Percentiles rank a stretch among this genome's conserved stretches.
These are phyloP conservation scores for Aspergillus egyptiacus DNA, from an alignment of 495 filamentous ascomycete genomes.

Conservation along the genomic window DNA sequence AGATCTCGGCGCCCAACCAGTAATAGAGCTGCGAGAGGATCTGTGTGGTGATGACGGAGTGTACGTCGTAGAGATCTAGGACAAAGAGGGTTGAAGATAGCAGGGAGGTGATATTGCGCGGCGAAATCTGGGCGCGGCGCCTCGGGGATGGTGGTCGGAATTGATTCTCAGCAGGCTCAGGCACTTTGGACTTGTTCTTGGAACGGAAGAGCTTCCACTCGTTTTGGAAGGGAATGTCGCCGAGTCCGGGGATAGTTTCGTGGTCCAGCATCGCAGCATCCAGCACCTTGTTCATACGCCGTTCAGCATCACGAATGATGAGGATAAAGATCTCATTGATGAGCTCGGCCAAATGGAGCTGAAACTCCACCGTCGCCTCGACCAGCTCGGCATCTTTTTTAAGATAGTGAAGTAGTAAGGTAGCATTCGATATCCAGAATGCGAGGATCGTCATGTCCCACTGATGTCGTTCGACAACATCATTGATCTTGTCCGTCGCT, in stretches of 20 bases:
- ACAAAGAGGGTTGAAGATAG: slow-evolving; percentile 96
- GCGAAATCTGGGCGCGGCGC: slow-evolving; percentile 81
- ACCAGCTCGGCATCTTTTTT: slow-evolving; percentile 87
- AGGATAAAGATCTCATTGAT: slow-evolving; percentile 98
- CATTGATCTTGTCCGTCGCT: slow-evolving; percentile 94
- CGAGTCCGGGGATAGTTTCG: slow-evolving; percentile 95
- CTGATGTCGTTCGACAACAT: slow-evolving; percentile 86
- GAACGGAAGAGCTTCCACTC: slow-evolving; percentile 96
- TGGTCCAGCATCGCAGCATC: slow-evolving; percentile 93
- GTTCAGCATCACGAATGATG: slow-evolving; percentile 97
- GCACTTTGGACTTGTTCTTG: slow-evolving; percentile 77
- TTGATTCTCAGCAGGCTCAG: slow-evolving; percentile 81
- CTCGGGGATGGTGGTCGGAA: slow-evolving; percentile 94
- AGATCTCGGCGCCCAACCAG: slow-evolving; percentile 94
- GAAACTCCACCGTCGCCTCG: slow-evolving; percentile 79
- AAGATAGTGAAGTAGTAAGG: slow-evolving; percentile 87
- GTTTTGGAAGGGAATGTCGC: slow-evolving; percentile 92
- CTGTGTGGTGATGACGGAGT: slow-evolving; percentile 92
- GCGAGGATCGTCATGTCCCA: slow-evolving; percentile 99
- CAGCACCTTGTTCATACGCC: slow-evolving; percentile 91
- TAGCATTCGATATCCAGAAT: slow-evolving; percentile 98
- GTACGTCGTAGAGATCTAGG: slow-evolving; percentile 95
- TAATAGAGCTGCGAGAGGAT: slow-evolving; percentile 90
- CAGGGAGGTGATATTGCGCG: slow-evolving; percentile 93
- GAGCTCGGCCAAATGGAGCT: slow-evolving; percentile 86